phyloP scores from a whole-genome alignment of 2,329 filamentous ascomycete species.

The Penicillium hesseltinei region DNA sequence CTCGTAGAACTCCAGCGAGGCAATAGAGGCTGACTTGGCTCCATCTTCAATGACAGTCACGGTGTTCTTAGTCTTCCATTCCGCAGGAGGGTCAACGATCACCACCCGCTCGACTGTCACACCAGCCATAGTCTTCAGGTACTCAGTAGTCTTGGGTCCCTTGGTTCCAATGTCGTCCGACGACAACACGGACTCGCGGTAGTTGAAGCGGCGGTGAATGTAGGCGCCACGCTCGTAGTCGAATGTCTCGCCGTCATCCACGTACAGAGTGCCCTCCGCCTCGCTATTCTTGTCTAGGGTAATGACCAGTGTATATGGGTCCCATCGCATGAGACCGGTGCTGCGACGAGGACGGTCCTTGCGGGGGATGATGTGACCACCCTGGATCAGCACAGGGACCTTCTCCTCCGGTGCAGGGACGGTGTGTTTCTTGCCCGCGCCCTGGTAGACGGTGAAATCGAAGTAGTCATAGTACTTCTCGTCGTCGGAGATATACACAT shows the following conservation, averaged over 20 bases:
- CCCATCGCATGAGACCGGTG: slow-evolving; percentile 83
- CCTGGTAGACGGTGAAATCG: slow-evolving; percentile 73
- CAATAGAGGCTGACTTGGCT: slow-evolving; percentile 45
- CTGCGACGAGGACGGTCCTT: slow-evolving; percentile 85
- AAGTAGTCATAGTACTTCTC: slow-evolving; percentile 96
- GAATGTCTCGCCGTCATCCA: slow-evolving; percentile 91
- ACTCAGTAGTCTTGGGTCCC: slow-evolving; percentile 66
- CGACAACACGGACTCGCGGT: slow-evolving; percentile 59
- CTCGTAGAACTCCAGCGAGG: slow-evolving; percentile 57
- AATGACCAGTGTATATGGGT: slow-evolving; percentile 90
- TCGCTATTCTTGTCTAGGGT: slow-evolving; percentile 65
- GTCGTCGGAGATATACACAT: slow-evolving; percentile 84
- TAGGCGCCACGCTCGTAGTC: slow-evolving; percentile 83
- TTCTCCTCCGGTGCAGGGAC: slow-evolving; percentile 78
- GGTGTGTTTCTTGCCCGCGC: slow-evolving; percentile 67
- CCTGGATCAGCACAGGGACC: slow-evolving; percentile 87
- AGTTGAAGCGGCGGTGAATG: slow-evolving; percentile 78
- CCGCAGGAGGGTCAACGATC: slow-evolving; percentile 71
- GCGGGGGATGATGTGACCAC: slow-evolving; percentile 86
- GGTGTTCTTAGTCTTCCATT: slow-evolving; percentile 65
- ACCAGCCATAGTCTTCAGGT: slow-evolving; percentile 73
- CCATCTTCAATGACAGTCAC: slow-evolving; percentile 53
- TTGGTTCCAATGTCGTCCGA: slow-evolving; percentile 66
- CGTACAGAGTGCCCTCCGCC: slow-evolving; percentile 79
- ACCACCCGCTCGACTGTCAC: slow-evolving; percentile 83